Conservation (phyloP, 2,329 filamentous ascomycete genomes). For the Stagonosporopsis chrysanthemi region DNA sequence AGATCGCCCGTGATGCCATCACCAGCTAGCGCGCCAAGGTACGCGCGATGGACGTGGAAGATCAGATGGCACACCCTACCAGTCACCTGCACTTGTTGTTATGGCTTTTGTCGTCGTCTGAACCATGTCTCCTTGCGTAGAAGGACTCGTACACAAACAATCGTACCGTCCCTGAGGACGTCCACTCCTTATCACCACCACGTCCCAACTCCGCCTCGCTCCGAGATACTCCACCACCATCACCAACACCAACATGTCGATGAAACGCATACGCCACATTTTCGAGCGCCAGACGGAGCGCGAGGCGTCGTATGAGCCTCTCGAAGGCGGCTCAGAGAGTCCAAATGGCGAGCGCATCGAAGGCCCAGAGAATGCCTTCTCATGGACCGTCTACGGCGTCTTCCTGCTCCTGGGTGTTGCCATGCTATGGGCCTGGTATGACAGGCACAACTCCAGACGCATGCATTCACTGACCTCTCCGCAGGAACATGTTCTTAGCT, state of each 20-base stretch:
- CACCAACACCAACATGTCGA: conserved; percentile 24
- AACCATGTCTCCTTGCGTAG: conserved; percentile 33
- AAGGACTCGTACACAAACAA: background rate
- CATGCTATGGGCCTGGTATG: conserved; percentile 97
- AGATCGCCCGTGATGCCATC: conserved; percentile 17
- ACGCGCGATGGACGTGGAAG: conserved; percentile 7
- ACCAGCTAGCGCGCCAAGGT: conserved; percentile 10
- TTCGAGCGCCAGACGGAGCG: conserved; percentile 38
- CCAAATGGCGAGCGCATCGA: conserved; percentile 46
- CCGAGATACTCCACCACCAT: background rate
- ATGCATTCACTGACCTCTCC: conserved; percentile 16
- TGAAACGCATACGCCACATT: conserved; percentile 47
- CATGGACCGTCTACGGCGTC: conserved; percentile 84
- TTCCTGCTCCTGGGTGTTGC: conserved; percentile 87
- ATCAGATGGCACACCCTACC: conserved; percentile 10
- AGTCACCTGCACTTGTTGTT: conserved; percentile 28
- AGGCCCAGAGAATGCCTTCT: conserved; percentile 62
- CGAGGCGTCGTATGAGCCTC: conserved; percentile 46
- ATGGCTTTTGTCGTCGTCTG: conserved; percentile 20
- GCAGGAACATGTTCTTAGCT: conserved; percentile 97
- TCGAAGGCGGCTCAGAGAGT: conserved; percentile 47
- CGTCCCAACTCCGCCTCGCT: conserved; percentile 19
- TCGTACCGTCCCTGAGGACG: conserved; percentile 9
- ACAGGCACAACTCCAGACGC: background rate
- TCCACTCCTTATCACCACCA: conserved; percentile 19